Conservation (phyloP, 1,284 basidiomycete genomes). For the Microbotryum silenes-acaulis region DNA sequence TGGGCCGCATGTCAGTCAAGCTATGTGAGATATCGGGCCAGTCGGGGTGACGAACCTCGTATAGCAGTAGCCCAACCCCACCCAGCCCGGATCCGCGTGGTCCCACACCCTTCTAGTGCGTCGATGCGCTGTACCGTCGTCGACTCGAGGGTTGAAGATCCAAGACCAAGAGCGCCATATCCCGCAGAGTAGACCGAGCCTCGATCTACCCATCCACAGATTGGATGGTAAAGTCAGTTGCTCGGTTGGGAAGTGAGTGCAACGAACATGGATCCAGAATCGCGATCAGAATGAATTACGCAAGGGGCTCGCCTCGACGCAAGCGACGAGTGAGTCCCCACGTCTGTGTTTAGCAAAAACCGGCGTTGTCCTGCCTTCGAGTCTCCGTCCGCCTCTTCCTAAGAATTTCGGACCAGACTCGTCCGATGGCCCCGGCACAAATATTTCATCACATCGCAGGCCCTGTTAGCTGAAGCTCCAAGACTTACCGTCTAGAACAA, state of each 20-base stretch:
- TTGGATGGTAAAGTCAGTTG: background rate
- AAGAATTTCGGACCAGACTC: background rate
- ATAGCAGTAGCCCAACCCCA: constrained; percentile 23
- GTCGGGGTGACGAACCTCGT: constrained; percentile 1
- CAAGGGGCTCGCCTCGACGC: background rate
- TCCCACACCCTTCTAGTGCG: constrained; percentile 12
- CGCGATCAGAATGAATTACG: background rate
- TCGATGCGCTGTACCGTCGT: constrained; percentile 3
- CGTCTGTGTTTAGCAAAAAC: background rate
- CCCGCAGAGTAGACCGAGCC: constrained; percentile 25
- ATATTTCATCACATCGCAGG: constrained; percentile 17
- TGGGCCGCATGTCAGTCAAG: background rate
- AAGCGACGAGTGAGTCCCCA: background rate
- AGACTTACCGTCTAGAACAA: constrained; percentile 32
- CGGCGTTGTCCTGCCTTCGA: background rate
- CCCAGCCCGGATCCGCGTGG: constrained; percentile 20
- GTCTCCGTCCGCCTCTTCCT: too few species aligned
- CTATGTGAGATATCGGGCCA: background rate
- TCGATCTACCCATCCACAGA: constrained; percentile 8
- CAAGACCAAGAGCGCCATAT: constrained; percentile 20
- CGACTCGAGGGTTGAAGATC: background rate
- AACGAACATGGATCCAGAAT: too few species aligned
- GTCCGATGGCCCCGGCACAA: constrained; percentile 35
- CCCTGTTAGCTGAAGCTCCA: background rate
- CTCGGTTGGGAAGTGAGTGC: too few species aligned